These are phyloP conservation scores for Tanacetum coccineum DNA, from an alignment of 129 eudicot species.

Conservation along the genomic window DNA sequence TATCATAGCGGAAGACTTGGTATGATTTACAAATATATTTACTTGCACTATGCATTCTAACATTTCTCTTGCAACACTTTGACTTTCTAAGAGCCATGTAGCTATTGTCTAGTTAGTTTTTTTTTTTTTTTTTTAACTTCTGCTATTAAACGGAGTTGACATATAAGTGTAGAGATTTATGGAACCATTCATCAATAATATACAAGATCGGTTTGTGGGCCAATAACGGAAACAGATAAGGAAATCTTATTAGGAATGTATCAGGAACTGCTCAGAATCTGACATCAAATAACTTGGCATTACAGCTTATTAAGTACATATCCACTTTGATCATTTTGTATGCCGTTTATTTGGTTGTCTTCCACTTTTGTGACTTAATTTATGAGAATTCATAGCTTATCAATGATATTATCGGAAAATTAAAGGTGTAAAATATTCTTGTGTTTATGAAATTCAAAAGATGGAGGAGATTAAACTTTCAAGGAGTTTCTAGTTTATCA, in stretches of 20 bases:
- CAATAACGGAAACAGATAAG: slow-evolving; percentile 1
- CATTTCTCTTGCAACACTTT: slow-evolving; percentile 7
- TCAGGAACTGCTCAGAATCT: background rate
- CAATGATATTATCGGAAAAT: background rate
- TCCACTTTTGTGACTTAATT: slow-evolving; percentile 8
- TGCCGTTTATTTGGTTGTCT: slow-evolving; percentile 4
- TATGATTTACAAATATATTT: slow-evolving; percentile 35
- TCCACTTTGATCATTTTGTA: background rate
- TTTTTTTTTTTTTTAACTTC: background rate
- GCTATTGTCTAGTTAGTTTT: background rate
- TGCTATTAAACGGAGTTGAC: background rate
- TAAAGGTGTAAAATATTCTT: background rate
- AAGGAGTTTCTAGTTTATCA: slow-evolving; percentile 9
- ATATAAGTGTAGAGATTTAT: slow-evolving; percentile 2
- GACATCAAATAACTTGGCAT: background rate
- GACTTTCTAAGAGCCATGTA: slow-evolving; percentile 7
- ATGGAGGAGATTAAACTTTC: background rate
- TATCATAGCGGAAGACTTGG: slow-evolving; percentile 97
- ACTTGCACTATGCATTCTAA: slow-evolving; percentile 1
- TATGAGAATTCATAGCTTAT: background rate
- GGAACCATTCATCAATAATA: slow-evolving; percentile 1
- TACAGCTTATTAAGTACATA: background rate
- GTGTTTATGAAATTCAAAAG: background rate
- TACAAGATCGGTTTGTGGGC: slow-evolving; percentile 19
- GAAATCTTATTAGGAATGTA: background rate